phyloP scores from a whole-genome alignment of 768 basidiomycete genomes.

The Rhodotorula paludigena region DNA sequence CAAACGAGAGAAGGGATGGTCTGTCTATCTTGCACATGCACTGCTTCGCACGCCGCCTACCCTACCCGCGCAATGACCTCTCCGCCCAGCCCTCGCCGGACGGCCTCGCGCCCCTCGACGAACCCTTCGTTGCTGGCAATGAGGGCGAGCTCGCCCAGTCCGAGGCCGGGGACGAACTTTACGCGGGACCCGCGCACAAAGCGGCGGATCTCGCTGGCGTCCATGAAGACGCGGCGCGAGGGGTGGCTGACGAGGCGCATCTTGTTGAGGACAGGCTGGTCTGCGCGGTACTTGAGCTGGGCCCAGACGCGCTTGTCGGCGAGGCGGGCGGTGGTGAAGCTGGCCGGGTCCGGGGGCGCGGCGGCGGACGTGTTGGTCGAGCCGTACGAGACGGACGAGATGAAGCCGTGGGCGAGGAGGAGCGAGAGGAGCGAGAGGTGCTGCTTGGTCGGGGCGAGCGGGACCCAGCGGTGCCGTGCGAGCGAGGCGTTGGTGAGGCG shows the following conservation, averaged over 20 bases:
- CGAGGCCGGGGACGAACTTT: conserved; percentile 72
- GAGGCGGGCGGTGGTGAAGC: conserved; percentile 59
- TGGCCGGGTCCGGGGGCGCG: conserved; percentile 59
- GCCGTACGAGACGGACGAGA: conserved; percentile 76
- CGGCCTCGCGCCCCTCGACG: conserved; percentile 88
- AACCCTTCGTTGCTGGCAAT: conserved; percentile 71
- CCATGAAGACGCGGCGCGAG: conserved; percentile 72
- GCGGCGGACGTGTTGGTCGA: conserved; percentile 53
- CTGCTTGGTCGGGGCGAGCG: conserved; percentile 76
- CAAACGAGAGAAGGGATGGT: too few relatives aligned
- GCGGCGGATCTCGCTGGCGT: conserved; percentile 63
- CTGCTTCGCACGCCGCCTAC: conserved; percentile 1
- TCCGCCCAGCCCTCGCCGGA: conserved; percentile 68
- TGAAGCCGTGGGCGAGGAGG: conserved; percentile 82
- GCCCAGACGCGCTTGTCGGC: conserved; percentile 83
- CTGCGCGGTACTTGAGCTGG: conserved; percentile 85
- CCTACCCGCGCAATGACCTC: conserved; percentile 56
- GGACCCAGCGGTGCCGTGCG: conserved; percentile 70
- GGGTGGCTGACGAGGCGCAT: conserved; percentile 83
- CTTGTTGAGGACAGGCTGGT: conserved; percentile 69
- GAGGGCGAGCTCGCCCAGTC: conserved; percentile 87
- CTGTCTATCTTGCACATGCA: too few relatives aligned
- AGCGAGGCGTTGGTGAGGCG: conserved; percentile 82
- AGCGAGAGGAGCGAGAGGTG: conserved; percentile 88
- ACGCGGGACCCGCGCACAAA: conserved; percentile 78